These are phyloP conservation scores for Trichoderma gracile DNA, from an alignment of 2,329 filamentous ascomycete genomes.

Conservation along the genomic window DNA sequence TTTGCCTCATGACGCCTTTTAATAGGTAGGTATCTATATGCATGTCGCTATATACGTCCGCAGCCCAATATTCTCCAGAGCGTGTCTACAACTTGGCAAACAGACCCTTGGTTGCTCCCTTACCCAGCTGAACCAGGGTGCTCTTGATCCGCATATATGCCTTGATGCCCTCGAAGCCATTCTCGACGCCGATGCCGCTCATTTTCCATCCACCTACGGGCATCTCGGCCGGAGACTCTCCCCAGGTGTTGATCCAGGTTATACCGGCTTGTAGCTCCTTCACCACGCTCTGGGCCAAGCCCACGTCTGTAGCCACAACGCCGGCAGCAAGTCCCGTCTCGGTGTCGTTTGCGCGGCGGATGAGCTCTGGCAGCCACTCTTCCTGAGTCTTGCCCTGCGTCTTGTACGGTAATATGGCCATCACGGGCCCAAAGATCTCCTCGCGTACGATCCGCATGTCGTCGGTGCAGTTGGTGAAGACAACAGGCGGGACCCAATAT, in stretches of 20 bases:
- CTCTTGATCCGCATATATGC: slow-evolving; percentile 87
- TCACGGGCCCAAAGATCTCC: slow-evolving; percentile 88
- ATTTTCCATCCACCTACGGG: slow-evolving; percentile 89
- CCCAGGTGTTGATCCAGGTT: slow-evolving; percentile 92
- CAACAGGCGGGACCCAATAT: slow-evolving; percentile 82
- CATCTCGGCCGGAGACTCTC: slow-evolving; percentile 91
- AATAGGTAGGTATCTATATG: no score
- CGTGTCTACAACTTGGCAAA: slow-evolving; percentile 65
- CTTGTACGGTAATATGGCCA: slow-evolving; percentile 75
- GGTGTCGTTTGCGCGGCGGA: slow-evolving; percentile 74
- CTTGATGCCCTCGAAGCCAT: slow-evolving; percentile 75
- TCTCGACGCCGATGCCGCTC: slow-evolving; percentile 85
- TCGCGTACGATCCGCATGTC: slow-evolving; percentile 76
- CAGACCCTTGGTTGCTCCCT: slow-evolving; percentile 62
- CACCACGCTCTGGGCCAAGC: slow-evolving; percentile 70
- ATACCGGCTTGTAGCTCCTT: slow-evolving; percentile 77
- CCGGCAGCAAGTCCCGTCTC: slow-evolving; percentile 79
- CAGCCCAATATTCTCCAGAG: background rate
- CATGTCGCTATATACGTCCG: no score
- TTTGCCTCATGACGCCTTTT: no score
- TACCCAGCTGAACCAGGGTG: slow-evolving; percentile 77
- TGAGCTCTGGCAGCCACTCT: slow-evolving; percentile 62
- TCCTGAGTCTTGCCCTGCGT: slow-evolving; percentile 39
- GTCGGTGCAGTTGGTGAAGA: slow-evolving; percentile 85
- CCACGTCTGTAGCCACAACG: slow-evolving; percentile 76